Percentiles rank a stretch among this genome's conserved stretches.
These are phyloP conservation scores for Fusarium nygamai DNA, from an alignment of 2,329 filamentous ascomycete genomes.

Conservation along the genomic window DNA sequence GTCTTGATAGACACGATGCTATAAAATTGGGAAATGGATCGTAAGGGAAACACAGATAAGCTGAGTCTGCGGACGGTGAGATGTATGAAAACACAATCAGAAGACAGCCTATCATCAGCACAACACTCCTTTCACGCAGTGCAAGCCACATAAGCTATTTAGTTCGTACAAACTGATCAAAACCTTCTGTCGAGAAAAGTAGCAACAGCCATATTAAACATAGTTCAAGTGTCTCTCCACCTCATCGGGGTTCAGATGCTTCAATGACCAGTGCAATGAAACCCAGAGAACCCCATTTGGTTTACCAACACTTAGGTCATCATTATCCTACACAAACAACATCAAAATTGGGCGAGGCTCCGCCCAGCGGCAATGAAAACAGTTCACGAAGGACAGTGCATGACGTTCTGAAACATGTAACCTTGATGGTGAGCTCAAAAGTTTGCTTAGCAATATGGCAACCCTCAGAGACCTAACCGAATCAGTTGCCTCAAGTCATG, in stretches of 20 bases:
- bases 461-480: too few relatives aligned
- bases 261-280: rapidly evolving
- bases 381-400: rapidly evolving
- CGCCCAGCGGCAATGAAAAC: not conserved
- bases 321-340: rapidly evolving
- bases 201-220: rapidly evolving
- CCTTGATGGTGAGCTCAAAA: too few relatives aligned
- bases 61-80: too few relatives aligned
- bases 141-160: too few relatives aligned
- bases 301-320: not conserved
- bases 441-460: too few relatives aligned
- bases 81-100: too few relatives aligned
- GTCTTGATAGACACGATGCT: too few relatives aligned
- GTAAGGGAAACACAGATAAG: too few relatives aligned
- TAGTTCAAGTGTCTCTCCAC: not conserved
- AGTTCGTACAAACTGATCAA: not conserved
- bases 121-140: too few relatives aligned
- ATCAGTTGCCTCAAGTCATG: too few relatives aligned
- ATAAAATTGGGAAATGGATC: too few relatives aligned
- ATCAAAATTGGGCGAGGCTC: rapidly evolving
- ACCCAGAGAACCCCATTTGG: rapidly evolving
- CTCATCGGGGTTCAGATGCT: rapidly evolving
- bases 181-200: rapidly evolving
- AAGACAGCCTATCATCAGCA: too few relatives aligned
- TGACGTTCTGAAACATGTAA: not conserved